Percentiles rank a stretch among this genome's conserved stretches.
phyloP scores from a whole-genome alignment of 805 yeast species.

The Monosporozyma aquatica region DNA sequence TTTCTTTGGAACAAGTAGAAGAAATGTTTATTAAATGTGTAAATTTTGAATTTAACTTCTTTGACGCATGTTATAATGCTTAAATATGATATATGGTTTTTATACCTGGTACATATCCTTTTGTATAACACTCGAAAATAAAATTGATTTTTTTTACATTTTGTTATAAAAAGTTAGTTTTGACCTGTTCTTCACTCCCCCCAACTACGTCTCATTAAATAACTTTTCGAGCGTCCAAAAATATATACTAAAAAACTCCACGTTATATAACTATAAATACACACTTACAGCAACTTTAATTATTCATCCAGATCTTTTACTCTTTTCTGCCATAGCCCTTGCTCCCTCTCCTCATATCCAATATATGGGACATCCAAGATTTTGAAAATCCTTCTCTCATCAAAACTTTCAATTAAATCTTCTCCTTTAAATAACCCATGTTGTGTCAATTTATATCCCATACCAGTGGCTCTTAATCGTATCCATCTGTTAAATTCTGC shows the following conservation, averaged over 20 bases:
- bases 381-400: constrained; percentile 22
- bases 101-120: constrained; percentile 5
- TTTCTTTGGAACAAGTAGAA: constrained; percentile 3
- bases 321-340: constrained; percentile 9
- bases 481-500: constrained; percentile 27
- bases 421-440: constrained; percentile 26
- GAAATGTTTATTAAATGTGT: constrained; percentile 29
- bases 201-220: too few species aligned
- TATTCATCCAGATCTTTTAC: background rate
- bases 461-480: constrained; percentile 18
- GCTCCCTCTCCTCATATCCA: constrained; percentile 4
- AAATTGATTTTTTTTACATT: too few species aligned
- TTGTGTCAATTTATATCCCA: constrained; percentile 24
- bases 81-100: constrained; percentile 2
- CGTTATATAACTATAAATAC: too few species aligned
- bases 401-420: constrained; percentile 18
- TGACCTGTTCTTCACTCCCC: background rate
- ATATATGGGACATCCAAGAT: constrained; percentile 16
- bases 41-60: constrained; percentile 37
- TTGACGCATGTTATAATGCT: constrained; percentile 38
- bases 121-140: background rate
- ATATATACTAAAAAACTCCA: too few species aligned
- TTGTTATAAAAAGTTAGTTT: too few species aligned
- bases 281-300: too few species aligned
- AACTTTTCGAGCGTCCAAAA: too few species aligned